Base-by-base conservation (phyloP, 257 asterid species). In the Gynochthodes officinalis region DNA sequence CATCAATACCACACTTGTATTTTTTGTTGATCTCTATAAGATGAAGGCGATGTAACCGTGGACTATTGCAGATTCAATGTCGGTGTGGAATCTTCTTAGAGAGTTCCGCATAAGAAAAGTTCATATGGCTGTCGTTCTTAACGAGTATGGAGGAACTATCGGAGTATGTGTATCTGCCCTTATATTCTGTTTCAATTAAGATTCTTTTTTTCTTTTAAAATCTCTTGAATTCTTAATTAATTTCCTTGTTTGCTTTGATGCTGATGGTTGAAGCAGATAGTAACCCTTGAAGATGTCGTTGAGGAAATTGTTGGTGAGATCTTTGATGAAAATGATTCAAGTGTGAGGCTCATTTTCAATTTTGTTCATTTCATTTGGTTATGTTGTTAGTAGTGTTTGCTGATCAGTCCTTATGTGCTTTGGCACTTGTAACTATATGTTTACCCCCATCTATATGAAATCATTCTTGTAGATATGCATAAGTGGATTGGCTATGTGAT, bases 271-370 rank as follows among this genome's bases (percentile, higher is more conserved):
- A 58, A 64, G 76, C 96, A 95, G 99, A 81, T 95, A 55, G 99
- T 95, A 62, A 95, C 99, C 73, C 98, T 95, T 78, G 99, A 95
- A 82, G 98, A 95, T 28, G 98, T 95, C 84, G 98, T 95, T 75
- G 99, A 92, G 82, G 99, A 95, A 84, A 95, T 95, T 76, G 99
- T 95, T 81, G 99, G 99, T 79, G 99, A 95, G 83, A 92, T 95
- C 74, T 92, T 92, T 77, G 99, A 95, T 21, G 99, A 95, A 87
- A 92, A 95, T 68, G 99, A 95, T 80, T 95, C 99, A 15, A 92
- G 89, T 82, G 99, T 92, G 88, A 83, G 93, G 40, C 69, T 73
- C 63, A 19, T 59, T 74, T 42, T 49, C 43, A 70, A 40, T 5
- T 25, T 44, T 25, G 39, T 30, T 21, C 10, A 37, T 28, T 39